These are phyloP conservation scores for Oryza meridionalis DNA, from an alignment of 176 grass and related monocot genomes.

Conservation along the genomic window DNA sequence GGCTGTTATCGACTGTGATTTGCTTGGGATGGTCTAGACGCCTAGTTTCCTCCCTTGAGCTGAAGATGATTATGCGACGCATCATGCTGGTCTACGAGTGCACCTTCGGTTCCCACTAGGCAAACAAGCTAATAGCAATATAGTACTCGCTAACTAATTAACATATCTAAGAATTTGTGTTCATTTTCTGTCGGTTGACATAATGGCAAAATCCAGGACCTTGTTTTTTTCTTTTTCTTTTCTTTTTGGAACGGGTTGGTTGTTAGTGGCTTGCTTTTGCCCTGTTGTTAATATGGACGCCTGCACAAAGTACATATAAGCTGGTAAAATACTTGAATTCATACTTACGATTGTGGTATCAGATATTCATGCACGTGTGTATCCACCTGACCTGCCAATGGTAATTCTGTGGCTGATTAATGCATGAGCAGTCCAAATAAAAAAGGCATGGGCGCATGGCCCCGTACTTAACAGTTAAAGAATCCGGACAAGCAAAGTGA, in stretches of 20 bases:
- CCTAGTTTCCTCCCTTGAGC: too few relatives aligned
- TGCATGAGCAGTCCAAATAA: slow-evolving; percentile 25
- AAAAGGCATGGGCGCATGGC: background rate
- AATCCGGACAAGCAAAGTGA: slow-evolving; percentile 37
- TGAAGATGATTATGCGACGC: background rate
- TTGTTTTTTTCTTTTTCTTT: background rate
- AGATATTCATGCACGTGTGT: too few relatives aligned
- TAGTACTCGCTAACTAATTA: background rate
- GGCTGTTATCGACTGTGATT: background rate
- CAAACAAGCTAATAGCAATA: background rate
- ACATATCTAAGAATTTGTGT: background rate
- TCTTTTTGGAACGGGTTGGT: background rate
- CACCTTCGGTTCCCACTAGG: too few relatives aligned
- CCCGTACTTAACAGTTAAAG: background rate
- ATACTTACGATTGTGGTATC: background rate
- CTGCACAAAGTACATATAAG: background rate
- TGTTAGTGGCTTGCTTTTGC: background rate
- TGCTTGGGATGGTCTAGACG: background rate
- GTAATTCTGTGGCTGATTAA: slow-evolving; percentile 16
- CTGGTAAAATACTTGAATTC: background rate
- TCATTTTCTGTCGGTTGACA: background rate
- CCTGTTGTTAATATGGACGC: background rate
- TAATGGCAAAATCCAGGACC: background rate
- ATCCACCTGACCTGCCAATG: background rate
- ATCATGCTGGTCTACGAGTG: background rate